Evolutionary conservation across 495 filamentous ascomycete species (phyloP).

Genomic region (Neurospora sp.): DNA sequence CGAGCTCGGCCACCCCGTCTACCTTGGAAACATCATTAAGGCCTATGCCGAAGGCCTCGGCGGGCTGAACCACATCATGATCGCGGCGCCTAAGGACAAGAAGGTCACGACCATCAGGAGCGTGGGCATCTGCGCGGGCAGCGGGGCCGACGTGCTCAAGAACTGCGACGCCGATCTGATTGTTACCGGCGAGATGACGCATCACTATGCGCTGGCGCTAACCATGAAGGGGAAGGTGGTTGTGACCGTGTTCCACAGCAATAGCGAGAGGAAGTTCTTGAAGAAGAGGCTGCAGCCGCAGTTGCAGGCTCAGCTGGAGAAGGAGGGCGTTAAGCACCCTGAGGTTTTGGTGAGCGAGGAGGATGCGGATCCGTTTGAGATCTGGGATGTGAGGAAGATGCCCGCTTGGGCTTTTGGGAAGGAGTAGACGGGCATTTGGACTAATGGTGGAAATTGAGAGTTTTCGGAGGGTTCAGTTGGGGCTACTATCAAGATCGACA

Average conservation of each 20-base stretch:
- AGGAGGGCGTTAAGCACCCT: slow-evolving; percentile 34
- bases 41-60: slow-evolving; percentile 26
- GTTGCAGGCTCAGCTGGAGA: slow-evolving; percentile 45
- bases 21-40: slow-evolving; percentile 52
- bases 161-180: slow-evolving; percentile 61
- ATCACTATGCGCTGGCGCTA: slow-evolving; percentile 80
- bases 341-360: slow-evolving; percentile 63
- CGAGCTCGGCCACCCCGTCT: slow-evolving; percentile 46
- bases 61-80: slow-evolving; percentile 28
- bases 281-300: slow-evolving; percentile 55
- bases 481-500: neutral
- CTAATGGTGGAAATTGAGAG: neutral
- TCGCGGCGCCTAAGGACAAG: slow-evolving; percentile 24
- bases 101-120: slow-evolving; percentile 7
- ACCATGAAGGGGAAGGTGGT: slow-evolving; percentile 83
- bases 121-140: slow-evolving; percentile 72
- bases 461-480: neutral
- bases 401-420: slow-evolving; percentile 6
- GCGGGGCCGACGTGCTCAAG: slow-evolving; percentile 63
- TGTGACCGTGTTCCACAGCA: slow-evolving; percentile 79
- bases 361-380: slow-evolving; percentile 61
- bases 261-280: slow-evolving; percentile 78
- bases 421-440: neutral
- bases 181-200: slow-evolving; percentile 86
- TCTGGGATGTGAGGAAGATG: slow-evolving; percentile 27